Conservation (phyloP, 768 basidiomycete species). For the Boletus subparvulus region DNA sequence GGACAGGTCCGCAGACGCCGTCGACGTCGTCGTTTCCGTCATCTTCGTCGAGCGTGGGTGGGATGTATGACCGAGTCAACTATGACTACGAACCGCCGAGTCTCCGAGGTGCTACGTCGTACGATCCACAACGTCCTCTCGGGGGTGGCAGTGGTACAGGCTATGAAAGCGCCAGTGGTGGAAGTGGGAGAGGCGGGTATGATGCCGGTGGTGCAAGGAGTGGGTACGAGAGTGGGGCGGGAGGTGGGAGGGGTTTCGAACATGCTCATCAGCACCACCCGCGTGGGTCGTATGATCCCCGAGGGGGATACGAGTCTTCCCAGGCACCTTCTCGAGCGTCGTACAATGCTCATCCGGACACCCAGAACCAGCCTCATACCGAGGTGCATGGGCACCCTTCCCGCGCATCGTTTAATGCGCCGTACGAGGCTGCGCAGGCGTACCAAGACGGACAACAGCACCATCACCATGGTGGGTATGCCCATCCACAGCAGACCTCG, state of each 20-base stretch:
- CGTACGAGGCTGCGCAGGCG: slow-evolving; percentile 29
- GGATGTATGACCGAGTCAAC: slow-evolving; percentile 22
- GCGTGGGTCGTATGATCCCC: slow-evolving; percentile 29
- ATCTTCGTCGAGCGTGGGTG: slow-evolving; percentile 15
- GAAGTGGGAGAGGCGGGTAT: slow-evolving; percentile 20
- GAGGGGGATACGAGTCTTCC: slow-evolving; percentile 24
- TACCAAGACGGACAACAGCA: slow-evolving; percentile 29
- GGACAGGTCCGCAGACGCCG: slow-evolving; percentile 14
- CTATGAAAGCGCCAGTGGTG: slow-evolving; percentile 19
- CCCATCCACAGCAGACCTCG: slow-evolving; percentile 21
- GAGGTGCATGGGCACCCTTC: slow-evolving; percentile 21
- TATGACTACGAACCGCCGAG: slow-evolving; percentile 21
- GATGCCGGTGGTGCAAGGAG: slow-evolving; percentile 14
- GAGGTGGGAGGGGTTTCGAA: slow-evolving; percentile 21
- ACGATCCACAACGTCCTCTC: slow-evolving; percentile 22
- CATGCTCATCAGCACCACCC: slow-evolving; percentile 28
- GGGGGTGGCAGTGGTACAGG: slow-evolving; percentile 6
- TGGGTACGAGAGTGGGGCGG: slow-evolving; percentile 22
- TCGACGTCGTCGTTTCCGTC: slow-evolving; percentile 17
- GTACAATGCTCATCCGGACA: slow-evolving; percentile 17
- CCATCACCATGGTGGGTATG: slow-evolving; percentile 20
- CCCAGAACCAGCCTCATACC: slow-evolving; percentile 19
- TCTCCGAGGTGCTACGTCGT: slow-evolving; percentile 18
- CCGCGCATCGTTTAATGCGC: slow-evolving; percentile 18
- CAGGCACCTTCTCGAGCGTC: slow-evolving; percentile 21